A percentile compares a stretch with the other conserved stretches of the same genome.
These are phyloP conservation scores for Trichosporon ovoides DNA, from an alignment of 1,284 basidiomycete species.

Conservation along the genomic window DNA sequence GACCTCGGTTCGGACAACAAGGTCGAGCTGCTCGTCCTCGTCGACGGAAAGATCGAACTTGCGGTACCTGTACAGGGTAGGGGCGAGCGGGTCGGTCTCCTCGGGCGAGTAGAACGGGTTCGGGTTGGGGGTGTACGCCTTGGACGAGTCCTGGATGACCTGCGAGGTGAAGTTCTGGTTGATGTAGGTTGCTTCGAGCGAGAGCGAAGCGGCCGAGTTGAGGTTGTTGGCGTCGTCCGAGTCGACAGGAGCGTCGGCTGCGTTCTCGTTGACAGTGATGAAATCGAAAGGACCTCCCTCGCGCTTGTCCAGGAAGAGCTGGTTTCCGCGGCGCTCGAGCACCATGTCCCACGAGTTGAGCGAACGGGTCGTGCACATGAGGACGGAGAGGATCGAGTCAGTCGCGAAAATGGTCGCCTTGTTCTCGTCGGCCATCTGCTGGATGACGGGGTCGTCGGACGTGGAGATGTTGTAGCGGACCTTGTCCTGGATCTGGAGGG, in stretches of 20 bases:
- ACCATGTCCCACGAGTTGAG: constrained; percentile 99
- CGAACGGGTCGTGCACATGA: constrained; percentile 93
- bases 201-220: constrained; percentile 90
- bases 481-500: constrained; percentile 86
- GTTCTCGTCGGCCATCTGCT: constrained; percentile 72
- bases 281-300: constrained; percentile 96
- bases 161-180: constrained; percentile 99
- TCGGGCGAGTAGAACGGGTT: constrained; percentile 96
- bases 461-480: constrained; percentile 97
- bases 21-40: constrained; percentile 76
- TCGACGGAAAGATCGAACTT: constrained; percentile 90
- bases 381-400: constrained; percentile 88
- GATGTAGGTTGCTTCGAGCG: constrained; percentile 96
- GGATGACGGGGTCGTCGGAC: constrained; percentile 93
- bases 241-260: constrained; percentile 89
- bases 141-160: constrained; percentile 67
- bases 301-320: constrained; percentile 95
- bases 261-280: constrained; percentile 98
- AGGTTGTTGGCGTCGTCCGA: constrained; percentile 65
- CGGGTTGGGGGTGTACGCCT: constrained; percentile 61
- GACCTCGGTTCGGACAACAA: constrained; percentile 93
- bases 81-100: constrained; percentile 90
- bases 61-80: constrained; percentile 93
- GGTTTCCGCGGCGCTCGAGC: constrained; percentile 85
- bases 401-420: constrained; percentile 86